Evolutionary conservation across 2,329 filamentous ascomycete species (phyloP).

Genomic region (Torrubiellomyces zombiae): DNA sequence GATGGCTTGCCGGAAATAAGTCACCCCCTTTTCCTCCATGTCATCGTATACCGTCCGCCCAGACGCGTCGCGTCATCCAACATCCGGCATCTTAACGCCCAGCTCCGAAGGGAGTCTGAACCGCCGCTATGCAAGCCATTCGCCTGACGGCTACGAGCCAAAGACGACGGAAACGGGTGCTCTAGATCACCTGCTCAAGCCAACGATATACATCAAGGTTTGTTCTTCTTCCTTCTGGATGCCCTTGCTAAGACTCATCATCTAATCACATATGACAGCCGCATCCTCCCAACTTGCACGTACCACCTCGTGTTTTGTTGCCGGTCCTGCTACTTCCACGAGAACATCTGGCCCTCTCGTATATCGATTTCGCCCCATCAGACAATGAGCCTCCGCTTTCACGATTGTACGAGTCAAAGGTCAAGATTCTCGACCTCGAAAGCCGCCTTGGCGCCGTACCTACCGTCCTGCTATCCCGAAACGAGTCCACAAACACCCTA

Average conservation of each 20-base stretch:
- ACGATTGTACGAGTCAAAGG: conserved; percentile 42
- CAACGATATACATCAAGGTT: conserved; percentile 36
- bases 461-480: conserved; percentile 43
- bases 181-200: conserved; percentile 35
- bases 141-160: conserved; percentile 15
- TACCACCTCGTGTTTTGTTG: conserved; percentile 37
- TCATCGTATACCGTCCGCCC: conserved; percentile 17
- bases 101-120: conserved; percentile 22
- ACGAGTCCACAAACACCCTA: conserved; percentile 33
- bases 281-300: conserved; percentile 33
- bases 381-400: conserved; percentile 32
- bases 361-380: conserved; percentile 37
- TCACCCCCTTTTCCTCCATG: conserved; percentile 11
- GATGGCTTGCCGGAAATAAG: too few relatives aligned
- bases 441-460: conserved; percentile 36
- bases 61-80: conserved; percentile 35
- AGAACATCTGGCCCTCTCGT: conserved; percentile 41
- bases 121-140: conserved; percentile 14
- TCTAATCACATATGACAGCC: conserved; percentile 23
- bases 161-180: conserved; percentile 21
- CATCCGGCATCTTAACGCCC: conserved; percentile 23
- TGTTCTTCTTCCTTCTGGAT: conserved; percentile 6
- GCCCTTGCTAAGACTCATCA: too few relatives aligned
- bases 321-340: conserved; percentile 47
- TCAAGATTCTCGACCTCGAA: conserved; percentile 48